Conservation (phyloP, 163 green algal species). For the Chlamydomonas reinhardtii region DNA sequence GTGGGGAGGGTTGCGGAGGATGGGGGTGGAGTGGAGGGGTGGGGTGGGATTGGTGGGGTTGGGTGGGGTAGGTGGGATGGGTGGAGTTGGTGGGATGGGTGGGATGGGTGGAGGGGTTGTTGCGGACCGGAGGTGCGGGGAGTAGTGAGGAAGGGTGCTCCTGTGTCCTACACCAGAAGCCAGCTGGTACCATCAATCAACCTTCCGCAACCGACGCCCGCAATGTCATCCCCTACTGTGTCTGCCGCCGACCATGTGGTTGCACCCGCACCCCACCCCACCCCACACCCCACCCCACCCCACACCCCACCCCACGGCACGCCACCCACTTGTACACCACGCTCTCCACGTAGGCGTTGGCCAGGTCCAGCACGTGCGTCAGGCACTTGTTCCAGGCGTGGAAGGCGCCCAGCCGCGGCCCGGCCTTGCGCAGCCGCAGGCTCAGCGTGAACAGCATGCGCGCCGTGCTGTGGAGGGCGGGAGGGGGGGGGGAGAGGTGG, state of each 20-base stretch:
- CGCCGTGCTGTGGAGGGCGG: conserved; percentile 57
- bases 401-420: conserved; percentile 78
- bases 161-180: too few relatives aligned
- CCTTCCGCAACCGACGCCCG: too few relatives aligned
- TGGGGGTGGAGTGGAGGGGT: not conserved
- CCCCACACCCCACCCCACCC: not conserved
- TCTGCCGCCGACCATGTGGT: too few relatives aligned
- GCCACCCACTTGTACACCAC: conserved; percentile 54
- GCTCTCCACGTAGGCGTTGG: conserved; percentile 68
- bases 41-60: too few relatives aligned
- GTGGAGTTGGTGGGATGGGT: not conserved
- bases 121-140: too few relatives aligned
- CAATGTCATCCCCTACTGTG: too few relatives aligned
- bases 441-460: conserved; percentile 92
- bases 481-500: not conserved
- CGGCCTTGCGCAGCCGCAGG: conserved; percentile 89
- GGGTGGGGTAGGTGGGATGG: not conserved
- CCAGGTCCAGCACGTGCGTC: conserved; percentile 88
- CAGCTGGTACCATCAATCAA: too few relatives aligned
- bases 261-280: not conserved
- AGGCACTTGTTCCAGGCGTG: conserved; percentile 93
- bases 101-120: too few relatives aligned
- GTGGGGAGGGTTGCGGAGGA: too few relatives aligned
- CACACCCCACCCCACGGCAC: not conserved
- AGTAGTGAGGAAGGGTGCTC: too few relatives aligned